These are phyloP conservation scores for Fusarium subglutinans DNA, from an alignment of 2,329 filamentous ascomycete genomes.

Conservation along the genomic window DNA sequence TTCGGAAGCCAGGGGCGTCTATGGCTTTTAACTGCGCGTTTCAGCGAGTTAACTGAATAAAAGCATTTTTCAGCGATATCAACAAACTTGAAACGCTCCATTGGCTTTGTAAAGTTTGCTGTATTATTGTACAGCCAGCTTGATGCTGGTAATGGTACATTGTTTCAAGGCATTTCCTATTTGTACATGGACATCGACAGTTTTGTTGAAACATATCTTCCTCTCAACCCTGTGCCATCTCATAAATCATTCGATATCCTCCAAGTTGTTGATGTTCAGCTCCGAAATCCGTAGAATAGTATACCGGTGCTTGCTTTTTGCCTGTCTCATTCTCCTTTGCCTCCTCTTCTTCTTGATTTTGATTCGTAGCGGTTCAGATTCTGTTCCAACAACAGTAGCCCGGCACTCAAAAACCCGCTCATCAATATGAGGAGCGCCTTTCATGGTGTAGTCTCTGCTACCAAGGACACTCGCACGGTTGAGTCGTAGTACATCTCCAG, in stretches of 20 bases:
- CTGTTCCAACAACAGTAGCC: constrained; percentile 84
- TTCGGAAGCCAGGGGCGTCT: constrained; percentile 32
- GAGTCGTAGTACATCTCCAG: constrained; percentile 87
- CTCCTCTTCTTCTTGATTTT: constrained; percentile 86
- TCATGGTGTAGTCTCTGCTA: constrained; percentile 89
- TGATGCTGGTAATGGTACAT: constrained; percentile 42
- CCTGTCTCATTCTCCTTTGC: constrained; percentile 75
- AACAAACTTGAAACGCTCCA: not conserved
- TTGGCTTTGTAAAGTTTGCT: constrained; percentile 29
- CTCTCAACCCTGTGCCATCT: constrained; percentile 5
- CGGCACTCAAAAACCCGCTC: constrained; percentile 85
- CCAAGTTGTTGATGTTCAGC: constrained; percentile 68
- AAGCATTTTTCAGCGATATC: constrained; percentile 35
- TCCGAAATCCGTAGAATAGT: constrained; percentile 88
- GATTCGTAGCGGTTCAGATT: constrained; percentile 79
- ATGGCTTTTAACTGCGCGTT: constrained; percentile 12
- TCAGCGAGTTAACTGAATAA: constrained; percentile 29
- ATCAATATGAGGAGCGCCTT: constrained; percentile 83
- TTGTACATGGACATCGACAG: constrained; percentile 37
- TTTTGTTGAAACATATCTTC: constrained; percentile 16
- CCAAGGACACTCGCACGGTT: constrained; percentile 86
- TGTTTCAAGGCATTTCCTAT: constrained; percentile 34
- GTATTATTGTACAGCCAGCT: constrained; percentile 45
- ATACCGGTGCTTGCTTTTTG: constrained; percentile 90
- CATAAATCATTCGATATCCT: constrained; percentile 49